Conservation (phyloP, 75 land plant genomes). For the Pseudotsuga menziesii region DNA sequence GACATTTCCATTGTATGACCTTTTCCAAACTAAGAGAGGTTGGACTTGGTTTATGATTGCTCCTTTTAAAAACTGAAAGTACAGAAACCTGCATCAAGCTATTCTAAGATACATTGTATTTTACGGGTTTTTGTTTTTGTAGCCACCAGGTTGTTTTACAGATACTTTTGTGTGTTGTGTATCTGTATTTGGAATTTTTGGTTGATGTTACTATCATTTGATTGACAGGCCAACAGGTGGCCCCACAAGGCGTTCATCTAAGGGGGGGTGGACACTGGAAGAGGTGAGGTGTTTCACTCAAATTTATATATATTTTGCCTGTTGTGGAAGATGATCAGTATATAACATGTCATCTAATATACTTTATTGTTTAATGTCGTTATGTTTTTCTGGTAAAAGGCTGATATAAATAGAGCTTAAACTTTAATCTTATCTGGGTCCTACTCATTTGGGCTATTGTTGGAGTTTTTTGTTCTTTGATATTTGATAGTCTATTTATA, state of each 20-base stretch:
- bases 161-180: no score
- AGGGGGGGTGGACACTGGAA: constrained; percentile 56
- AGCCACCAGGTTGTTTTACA: no score
- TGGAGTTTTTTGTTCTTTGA: not conserved
- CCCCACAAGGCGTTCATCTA: constrained; percentile 50
- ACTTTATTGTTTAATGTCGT: not conserved
- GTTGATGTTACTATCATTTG: no score
- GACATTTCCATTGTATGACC: no score
- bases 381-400: not conserved
- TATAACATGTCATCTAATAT: no score
- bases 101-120: no score
- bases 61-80: no score
- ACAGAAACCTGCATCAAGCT: no score
- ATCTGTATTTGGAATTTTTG: no score
- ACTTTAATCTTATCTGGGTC: not conserved
- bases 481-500: not conserved
- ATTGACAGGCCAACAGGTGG: constrained; percentile 48
- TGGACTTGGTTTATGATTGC: no score
- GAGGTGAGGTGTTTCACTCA: constrained; percentile 23
- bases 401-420: not conserved
- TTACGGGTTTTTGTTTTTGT: no score
- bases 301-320: not conserved
- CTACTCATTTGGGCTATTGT: not conserved
- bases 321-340: not conserved
- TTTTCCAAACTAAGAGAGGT: no score